phyloP scores from a whole-genome alignment of 371 early-diverging fungal species.

The Apophysomyces elegans region DNA sequence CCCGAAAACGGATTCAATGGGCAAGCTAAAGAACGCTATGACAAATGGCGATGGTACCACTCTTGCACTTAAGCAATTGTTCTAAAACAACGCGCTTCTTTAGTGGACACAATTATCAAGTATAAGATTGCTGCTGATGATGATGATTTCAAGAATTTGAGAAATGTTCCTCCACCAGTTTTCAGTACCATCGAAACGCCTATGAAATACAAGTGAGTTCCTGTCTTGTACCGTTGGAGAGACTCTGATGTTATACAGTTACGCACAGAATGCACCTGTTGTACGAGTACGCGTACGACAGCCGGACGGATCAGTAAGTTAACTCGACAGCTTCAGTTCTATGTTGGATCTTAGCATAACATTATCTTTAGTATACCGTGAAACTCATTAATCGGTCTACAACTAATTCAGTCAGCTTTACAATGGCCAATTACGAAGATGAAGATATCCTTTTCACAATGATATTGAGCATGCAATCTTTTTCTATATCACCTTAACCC shows the following conservation, averaged over 20 bases:
- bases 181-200: slow-evolving; percentile 54
- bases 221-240: background rate
- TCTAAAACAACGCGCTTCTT: too few relatives aligned
- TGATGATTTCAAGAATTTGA: slow-evolving; percentile 28
- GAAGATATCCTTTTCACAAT: slow-evolving; percentile 19
- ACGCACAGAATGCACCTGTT: slow-evolving; percentile 53
- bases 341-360: background rate
- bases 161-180: slow-evolving; percentile 57
- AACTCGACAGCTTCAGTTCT: background rate
- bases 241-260: slow-evolving; percentile 29
- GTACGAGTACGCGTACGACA: slow-evolving; percentile 49
- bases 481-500: background rate
- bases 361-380: slow-evolving; percentile 30
- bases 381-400: slow-evolving; percentile 31
- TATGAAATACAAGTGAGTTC: slow-evolving; percentile 50
- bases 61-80: too few relatives aligned
- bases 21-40: slow-evolving; percentile 41
- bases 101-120: slow-evolving; percentile 40
- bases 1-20: slow-evolving; percentile 44
- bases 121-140: slow-evolving; percentile 39
- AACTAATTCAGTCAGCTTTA: background rate
- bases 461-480: background rate
- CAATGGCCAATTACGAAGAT: slow-evolving; percentile 17
- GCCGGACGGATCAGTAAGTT: slow-evolving; percentile 52
- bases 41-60: slow-evolving; percentile 45